These are phyloP conservation scores for Friedmanniomyces simplex DNA, from an alignment of 495 filamentous ascomycete genomes.

Conservation along the genomic window DNA sequence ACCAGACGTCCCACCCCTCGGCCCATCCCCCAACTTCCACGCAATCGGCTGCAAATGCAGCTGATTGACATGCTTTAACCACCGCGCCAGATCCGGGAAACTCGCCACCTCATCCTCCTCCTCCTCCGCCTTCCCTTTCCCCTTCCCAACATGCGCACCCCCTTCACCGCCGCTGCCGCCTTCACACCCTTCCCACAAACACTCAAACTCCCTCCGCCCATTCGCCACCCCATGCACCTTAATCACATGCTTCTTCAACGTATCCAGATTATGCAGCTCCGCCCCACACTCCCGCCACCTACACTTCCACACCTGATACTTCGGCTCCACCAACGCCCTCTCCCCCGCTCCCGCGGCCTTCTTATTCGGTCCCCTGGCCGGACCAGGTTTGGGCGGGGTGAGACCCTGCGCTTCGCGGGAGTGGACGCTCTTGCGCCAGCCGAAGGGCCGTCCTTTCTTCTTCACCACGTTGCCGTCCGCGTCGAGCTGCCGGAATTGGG, in stretches of 20 bases:
- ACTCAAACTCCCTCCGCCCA: slow-evolving; percentile 24
- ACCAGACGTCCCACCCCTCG: slow-evolving; percentile 36
- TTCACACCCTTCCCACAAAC: slow-evolving; percentile 41
- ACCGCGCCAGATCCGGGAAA: slow-evolving; percentile 34
- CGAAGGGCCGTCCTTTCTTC: slow-evolving; percentile 34
- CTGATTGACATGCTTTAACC: slow-evolving; percentile 51
- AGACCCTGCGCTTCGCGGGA: slow-evolving; percentile 17
- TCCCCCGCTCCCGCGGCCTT: background rate
- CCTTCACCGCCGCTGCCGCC: slow-evolving; percentile 24
- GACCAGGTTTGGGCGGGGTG: background rate
- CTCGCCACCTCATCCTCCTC: slow-evolving; percentile 9
- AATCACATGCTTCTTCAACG: slow-evolving; percentile 55
- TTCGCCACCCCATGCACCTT: slow-evolving; percentile 40
- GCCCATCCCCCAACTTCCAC: slow-evolving; percentile 61
- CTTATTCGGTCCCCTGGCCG: background rate
- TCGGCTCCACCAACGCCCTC: slow-evolving; percentile 2
- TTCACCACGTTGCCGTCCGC: slow-evolving; percentile 17
- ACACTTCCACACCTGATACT: slow-evolving; percentile 47
- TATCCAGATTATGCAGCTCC: slow-evolving; percentile 64
- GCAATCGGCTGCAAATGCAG: slow-evolving; percentile 48
- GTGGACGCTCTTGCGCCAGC: slow-evolving; percentile 33
- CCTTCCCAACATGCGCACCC: slow-evolving; percentile 8
- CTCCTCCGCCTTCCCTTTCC: slow-evolving; percentile 20
- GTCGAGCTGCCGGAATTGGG: slow-evolving; percentile 23
- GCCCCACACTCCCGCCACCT: slow-evolving; percentile 55